Evolutionary conservation across 192 early-diverging fungal genomes (phyloP).

Genomic region (Powellomyces hirtus): DNA sequence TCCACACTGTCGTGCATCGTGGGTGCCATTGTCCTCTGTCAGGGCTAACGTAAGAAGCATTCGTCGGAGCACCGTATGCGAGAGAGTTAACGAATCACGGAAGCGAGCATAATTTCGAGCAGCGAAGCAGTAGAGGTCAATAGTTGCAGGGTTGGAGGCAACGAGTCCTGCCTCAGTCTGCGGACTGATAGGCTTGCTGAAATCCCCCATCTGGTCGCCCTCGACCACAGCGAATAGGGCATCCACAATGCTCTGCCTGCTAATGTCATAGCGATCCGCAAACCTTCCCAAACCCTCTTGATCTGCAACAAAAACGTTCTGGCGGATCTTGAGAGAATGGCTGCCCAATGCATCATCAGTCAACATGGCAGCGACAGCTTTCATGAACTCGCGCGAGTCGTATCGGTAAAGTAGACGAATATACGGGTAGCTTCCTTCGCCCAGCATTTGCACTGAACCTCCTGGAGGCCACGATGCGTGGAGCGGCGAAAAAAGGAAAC

Average conservation of each 20-base stretch:
- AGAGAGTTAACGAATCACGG: slow-evolving; percentile 5
- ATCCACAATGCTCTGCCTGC: slow-evolving; percentile 47
- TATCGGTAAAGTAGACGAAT: slow-evolving; percentile 36
- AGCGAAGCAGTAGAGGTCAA: slow-evolving; percentile 30
- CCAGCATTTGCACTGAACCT: not conserved
- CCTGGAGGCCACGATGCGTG: slow-evolving; percentile 37
- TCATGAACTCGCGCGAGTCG: slow-evolving; percentile 44
- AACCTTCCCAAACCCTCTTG: slow-evolving; percentile 25
- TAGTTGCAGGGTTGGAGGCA: not conserved
- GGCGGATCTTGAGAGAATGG: slow-evolving; percentile 24
- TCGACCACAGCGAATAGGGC: slow-evolving; percentile 30
- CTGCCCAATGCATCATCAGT: slow-evolving; percentile 23
- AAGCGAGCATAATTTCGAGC: slow-evolving; percentile 24
- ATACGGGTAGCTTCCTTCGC: slow-evolving; percentile 49
- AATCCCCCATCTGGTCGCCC: slow-evolving; percentile 9
- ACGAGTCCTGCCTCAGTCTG: not conserved
- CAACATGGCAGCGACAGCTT: slow-evolving; percentile 31
- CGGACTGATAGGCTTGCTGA: slow-evolving; percentile 8
- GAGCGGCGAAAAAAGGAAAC: slow-evolving; percentile 39
- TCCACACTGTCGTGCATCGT: slow-evolving; percentile 37
- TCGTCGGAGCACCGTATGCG: not conserved
- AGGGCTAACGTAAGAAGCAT: slow-evolving; percentile 28
- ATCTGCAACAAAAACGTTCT: slow-evolving; percentile 29
- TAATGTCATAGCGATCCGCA: slow-evolving; percentile 34
- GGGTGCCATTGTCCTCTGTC: not conserved